Evolutionary conservation across 768 basidiomycete species (phyloP).

Genomic region (Mycena chlorophos): DNA sequence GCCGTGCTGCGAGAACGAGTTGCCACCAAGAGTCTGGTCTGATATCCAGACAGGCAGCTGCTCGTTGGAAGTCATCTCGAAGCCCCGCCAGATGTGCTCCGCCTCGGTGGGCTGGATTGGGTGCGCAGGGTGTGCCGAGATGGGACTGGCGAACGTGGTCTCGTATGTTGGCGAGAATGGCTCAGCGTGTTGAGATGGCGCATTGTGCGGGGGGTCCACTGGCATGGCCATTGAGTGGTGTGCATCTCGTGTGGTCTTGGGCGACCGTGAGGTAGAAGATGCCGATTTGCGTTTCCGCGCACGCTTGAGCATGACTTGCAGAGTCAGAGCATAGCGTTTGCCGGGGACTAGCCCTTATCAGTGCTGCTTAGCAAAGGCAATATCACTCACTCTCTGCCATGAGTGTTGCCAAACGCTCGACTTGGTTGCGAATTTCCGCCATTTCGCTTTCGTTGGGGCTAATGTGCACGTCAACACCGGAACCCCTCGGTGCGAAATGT

Average conservation of each 20-base stretch:
- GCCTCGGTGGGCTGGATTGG: constrained; percentile 41
- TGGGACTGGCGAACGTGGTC: constrained; percentile 36
- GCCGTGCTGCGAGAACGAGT: constrained; percentile 74
- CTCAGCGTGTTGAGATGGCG: constrained; percentile 46
- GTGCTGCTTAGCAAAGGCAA: neutral
- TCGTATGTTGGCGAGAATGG: constrained; percentile 62
- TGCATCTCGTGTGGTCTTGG: constrained; percentile 55
- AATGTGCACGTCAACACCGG: constrained; percentile 5
- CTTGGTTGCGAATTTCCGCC: constrained; percentile 67
- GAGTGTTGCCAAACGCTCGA: constrained; percentile 74
- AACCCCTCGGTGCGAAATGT: neutral
- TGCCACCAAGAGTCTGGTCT: constrained; percentile 78
- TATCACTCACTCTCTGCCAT: constrained; percentile 71
- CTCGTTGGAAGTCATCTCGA: constrained; percentile 69
- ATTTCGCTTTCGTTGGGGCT: constrained; percentile 86
- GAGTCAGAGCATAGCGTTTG: constrained; percentile 86
- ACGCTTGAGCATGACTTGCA: constrained; percentile 86
- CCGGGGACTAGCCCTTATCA: constrained; percentile 67
- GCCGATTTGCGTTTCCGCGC: constrained; percentile 59
- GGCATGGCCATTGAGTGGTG: constrained; percentile 50
- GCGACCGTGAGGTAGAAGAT: constrained; percentile 60
- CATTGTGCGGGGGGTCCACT: constrained; percentile 40
- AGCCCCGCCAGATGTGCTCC: constrained; percentile 75
- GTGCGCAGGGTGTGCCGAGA: constrained; percentile 27
- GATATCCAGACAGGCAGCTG: constrained; percentile 86